phyloP scores from a whole-genome alignment of 177 flowering plant species.

The Telopea speciosissima region DNA sequence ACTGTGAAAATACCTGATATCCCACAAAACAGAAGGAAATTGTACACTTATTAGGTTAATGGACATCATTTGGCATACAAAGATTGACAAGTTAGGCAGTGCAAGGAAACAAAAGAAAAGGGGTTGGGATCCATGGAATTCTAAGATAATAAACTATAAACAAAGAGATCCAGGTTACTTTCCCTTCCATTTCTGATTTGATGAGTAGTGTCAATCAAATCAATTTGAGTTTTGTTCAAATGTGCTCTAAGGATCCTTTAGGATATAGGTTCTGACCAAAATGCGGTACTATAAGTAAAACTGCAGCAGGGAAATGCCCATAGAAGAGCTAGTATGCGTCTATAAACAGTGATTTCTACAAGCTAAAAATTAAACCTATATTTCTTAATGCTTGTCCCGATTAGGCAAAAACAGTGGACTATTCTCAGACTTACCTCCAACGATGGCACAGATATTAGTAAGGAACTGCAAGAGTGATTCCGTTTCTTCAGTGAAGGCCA shows the following conservation, averaged over 20 bases:
- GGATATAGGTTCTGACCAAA: neutral
- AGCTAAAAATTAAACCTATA: slow-evolving; percentile 1
- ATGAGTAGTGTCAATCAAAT: neutral
- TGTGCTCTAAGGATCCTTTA: neutral
- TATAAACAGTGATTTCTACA: neutral
- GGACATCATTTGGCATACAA: too few relatives aligned
- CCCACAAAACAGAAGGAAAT: neutral
- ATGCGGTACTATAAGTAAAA: neutral
- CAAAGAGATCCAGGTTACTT: too few relatives aligned
- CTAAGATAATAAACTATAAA: too few relatives aligned
- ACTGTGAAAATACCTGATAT: slow-evolving; percentile 73
- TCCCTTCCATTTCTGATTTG: neutral
- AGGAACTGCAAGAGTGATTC: slow-evolving; percentile 60
- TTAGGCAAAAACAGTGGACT: neutral
- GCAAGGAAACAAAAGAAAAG: too few relatives aligned
- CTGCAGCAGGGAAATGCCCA: neutral
- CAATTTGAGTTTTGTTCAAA: too few relatives aligned
- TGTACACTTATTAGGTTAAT: neutral
- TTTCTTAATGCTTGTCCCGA: neutral
- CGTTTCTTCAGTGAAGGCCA: slow-evolving; percentile 48
- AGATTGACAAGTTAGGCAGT: too few relatives aligned
- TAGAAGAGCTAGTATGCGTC: neutral
- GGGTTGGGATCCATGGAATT: too few relatives aligned
- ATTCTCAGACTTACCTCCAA: slow-evolving; percentile 55
- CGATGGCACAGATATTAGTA: slow-evolving; percentile 68